Evolutionary conservation across 225 moss, liverwort and hornwort genomes (phyloP), one percentile per base, ranked within the genome.

Genomic region (Rhytidiadelphus loreus): DNA sequence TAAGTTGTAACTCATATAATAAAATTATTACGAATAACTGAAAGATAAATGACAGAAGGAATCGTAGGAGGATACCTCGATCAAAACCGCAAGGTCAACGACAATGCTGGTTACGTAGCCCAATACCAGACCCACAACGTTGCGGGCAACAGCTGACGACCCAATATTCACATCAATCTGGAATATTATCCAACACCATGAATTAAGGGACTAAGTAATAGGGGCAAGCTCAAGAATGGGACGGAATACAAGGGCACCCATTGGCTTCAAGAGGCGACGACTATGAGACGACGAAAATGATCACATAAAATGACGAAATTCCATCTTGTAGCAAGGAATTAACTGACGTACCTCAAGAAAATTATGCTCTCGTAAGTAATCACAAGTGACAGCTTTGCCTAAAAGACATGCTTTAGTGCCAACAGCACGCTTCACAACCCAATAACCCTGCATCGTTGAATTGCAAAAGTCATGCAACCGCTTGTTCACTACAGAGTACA

Each of bases 131-230:
- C 96, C 95, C 85, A 95, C 91, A 66, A 96, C 95, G 43, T 93
- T 93, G 58, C 96, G 95, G 75, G 96, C 96, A 69, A 96, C 96
- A n/a, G 95, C 94, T 63, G 96, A 96, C 77, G 96, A 96, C 26
- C 96, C 95, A 71, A 96, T 96, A 87, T 96, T 91, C 87, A 96
- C 93, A 91, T 96, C 96, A 86, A 96, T 93, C 95, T 96, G 92
- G 65, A 92, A 83, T 33, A 92, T 61, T 44, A 87, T 58, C 63
- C 59, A 87, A 57, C 68, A 81, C 39, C 72, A 57, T 37, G 58
- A 55, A 80, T 50, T 37, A 73, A 74, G 46, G 83, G 66, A 58
- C 52, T 41, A 64, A 8, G 52, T 33, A 48, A 62, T 28, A 84
- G 35, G 61, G 39, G 77, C 52, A 80, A 81, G 62, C 46, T 65